Evolutionary conservation across 495 filamentous ascomycete species (phyloP), one percentile per base, ranked within the genome.

Genomic region (Lentithecium fluviatile): DNA sequence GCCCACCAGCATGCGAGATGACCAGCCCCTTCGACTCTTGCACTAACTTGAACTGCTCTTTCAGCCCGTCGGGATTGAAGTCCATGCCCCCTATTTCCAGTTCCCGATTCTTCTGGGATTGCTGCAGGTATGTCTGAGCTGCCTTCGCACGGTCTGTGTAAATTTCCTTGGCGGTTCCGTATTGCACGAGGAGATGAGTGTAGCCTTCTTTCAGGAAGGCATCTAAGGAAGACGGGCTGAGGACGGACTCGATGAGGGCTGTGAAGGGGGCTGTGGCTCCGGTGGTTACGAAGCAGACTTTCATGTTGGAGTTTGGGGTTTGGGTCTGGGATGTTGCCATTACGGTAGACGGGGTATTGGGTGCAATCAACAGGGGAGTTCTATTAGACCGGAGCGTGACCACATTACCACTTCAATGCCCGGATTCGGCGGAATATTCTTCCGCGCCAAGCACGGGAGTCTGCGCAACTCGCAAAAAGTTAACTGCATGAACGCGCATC

Each of bases 261-360:
- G 82, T 76, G 72, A 98, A 98, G 17, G 85, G 79, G 2, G 92
- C 91, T 0, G 93, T 98, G 1, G 94, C 95, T 46, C 94, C 94
- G 29, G 95, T 84, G 0, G 94, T 97, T 24, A 97, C 88, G 56
- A 97, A 87, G 70, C 85, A 87, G 19, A 79, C 45, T 66, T 82
- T 84, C 66, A 67, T 56, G 1, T 29, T 23, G 10, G 8, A 40
- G 17, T 54, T 20, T 19, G 15, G 8, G n/a, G 8, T 13, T 21
- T n/a, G 0, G 1, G 40, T 45, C 17, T 11, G 11, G 8, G 7
- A n/a, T n/a, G 11, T 32, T 6, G 20, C 42, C 17, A 55, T 55
- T 55, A 21, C n/a, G 53, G 46, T 24, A n/a, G 6, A 2, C 23
- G 15, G 6, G n/a, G 29, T n/a, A 36, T 38, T 11, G n/a, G n/a